phyloP scores from a whole-genome alignment of 345 rosid genomes.

The Aquilaria malaccensis region DNA sequence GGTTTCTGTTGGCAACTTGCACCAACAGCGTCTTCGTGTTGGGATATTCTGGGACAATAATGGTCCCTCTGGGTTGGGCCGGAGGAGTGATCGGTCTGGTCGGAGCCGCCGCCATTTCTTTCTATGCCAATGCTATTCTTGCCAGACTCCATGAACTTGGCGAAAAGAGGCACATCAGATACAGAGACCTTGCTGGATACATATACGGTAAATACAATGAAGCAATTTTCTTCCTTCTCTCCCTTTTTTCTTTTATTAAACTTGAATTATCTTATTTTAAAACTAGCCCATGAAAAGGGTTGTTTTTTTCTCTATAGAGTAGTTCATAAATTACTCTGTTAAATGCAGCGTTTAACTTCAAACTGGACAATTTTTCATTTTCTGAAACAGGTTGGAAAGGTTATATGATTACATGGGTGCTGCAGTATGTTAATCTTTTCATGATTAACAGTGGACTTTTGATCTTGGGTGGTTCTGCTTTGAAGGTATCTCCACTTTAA shows the following conservation, averaged over 20 bases:
- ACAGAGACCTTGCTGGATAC: constrained; percentile 83
- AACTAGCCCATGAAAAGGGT: no score
- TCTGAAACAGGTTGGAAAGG: constrained; percentile 50
- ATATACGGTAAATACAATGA: constrained; percentile 45
- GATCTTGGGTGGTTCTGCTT: constrained; percentile 67
- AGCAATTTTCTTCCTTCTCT: no score
- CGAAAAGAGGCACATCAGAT: constrained; percentile 88
- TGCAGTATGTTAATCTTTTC: constrained; percentile 76
- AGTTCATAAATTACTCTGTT: no score
- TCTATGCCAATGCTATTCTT: constrained; percentile 68
- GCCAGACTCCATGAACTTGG: constrained; percentile 85
- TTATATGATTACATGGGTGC: constrained; percentile 59
- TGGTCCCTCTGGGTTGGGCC: constrained; percentile 91
- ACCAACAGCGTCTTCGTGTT: constrained; percentile 84
- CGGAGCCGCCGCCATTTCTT: constrained; percentile 58
- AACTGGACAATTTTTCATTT: not conserved
- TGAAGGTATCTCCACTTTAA: constrained; percentile 42
- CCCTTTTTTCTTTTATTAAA: no score
- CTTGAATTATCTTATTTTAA: no score
- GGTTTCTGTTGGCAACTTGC: constrained; percentile 78
- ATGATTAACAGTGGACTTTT: constrained; percentile 78
- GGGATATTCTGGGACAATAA: constrained; percentile 83
- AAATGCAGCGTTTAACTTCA: no score
- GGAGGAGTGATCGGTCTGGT: constrained; percentile 68
- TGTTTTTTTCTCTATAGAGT: no score